A percentile compares a stretch with the other conserved stretches of the same genome.
These are phyloP conservation scores for Helianthus tuberosus DNA, from an alignment of 129 eudicot species.

Conservation along the genomic window DNA sequence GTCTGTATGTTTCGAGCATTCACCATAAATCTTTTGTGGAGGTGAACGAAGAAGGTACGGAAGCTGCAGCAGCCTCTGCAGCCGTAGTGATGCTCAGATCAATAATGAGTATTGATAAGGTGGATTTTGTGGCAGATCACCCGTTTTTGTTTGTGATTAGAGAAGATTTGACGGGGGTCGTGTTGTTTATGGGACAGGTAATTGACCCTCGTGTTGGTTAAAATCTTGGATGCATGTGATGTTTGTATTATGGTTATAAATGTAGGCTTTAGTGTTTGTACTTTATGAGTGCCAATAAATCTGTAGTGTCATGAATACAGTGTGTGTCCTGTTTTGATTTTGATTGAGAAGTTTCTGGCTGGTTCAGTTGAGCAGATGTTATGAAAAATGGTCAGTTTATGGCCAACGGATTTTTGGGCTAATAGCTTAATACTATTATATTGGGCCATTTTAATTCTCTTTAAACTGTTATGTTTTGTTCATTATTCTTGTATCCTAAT, in stretches of 20 bases:
- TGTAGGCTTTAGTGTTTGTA: background rate
- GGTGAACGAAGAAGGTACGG: conserved; percentile 15
- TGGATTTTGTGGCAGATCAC: conserved; percentile 14
- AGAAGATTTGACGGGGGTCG: conserved; percentile 10
- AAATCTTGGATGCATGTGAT: background rate
- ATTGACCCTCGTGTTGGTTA: conserved; percentile 12
- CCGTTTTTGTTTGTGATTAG: conserved; percentile 14
- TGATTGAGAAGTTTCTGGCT: too few relatives aligned
- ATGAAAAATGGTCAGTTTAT: too few relatives aligned
- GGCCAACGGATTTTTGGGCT: too few relatives aligned
- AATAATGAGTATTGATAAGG: background rate
- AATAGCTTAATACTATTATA: too few relatives aligned
- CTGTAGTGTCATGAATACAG: background rate
- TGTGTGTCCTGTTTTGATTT: background rate
- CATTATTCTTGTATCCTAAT: too few relatives aligned
- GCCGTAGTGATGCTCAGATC: background rate
- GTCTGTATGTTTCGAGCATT: background rate
- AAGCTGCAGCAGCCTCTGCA: conserved; percentile 12
- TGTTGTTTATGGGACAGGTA: conserved; percentile 25
- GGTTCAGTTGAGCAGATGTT: too few relatives aligned
- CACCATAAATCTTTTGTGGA: conserved; percentile 11
- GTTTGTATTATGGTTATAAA: background rate
- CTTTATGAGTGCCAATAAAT: background rate
- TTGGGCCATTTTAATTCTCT: too few relatives aligned
- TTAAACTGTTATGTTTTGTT: too few relatives aligned